Evolutionary conservation across 2,329 filamentous ascomycete genomes (phyloP).

Genomic region (Fusarium metavorans): DNA sequence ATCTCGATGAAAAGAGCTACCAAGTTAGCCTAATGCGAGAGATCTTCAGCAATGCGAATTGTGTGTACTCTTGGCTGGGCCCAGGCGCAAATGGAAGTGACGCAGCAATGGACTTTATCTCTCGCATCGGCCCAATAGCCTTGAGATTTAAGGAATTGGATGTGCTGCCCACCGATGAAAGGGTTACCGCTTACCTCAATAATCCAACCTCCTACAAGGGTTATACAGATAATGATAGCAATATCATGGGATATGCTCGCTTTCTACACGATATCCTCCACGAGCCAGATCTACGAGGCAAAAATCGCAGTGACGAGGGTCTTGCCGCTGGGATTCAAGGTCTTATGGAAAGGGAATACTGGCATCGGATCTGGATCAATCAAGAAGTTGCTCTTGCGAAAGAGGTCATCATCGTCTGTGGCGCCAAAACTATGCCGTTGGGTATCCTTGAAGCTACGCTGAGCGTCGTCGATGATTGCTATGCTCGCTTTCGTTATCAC

Average conservation of each 20-base stretch:
- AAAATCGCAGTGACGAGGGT: not conserved
- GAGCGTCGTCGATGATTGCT: not conserved
- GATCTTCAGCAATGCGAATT: not conserved
- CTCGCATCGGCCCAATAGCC: not conserved
- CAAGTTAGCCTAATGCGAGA: not conserved
- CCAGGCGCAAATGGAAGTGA: not conserved
- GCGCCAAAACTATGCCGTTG: not conserved
- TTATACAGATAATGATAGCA: not conserved
- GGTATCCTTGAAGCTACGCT: not conserved
- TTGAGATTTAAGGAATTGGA: not conserved
- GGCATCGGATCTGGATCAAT: slow-evolving; percentile 1
- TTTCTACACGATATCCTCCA: not conserved
- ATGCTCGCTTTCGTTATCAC: not conserved
- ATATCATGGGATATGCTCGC: not conserved
- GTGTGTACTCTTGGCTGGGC: not conserved
- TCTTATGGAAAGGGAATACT: not conserved
- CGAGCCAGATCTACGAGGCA: not conserved
- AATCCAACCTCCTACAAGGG: not conserved
- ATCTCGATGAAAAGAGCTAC: not conserved
- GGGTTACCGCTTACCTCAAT: not conserved
- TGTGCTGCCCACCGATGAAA: not conserved
- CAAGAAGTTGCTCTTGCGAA: not conserved
- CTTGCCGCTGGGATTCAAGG: not conserved
- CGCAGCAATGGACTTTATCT: not conserved
- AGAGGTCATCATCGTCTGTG: not conserved